A percentile compares a stretch with the other conserved stretches of the same genome.
Conservation (phyloP, 805 yeast species). For the Wickerhamomyces sydowiorum region DNA sequence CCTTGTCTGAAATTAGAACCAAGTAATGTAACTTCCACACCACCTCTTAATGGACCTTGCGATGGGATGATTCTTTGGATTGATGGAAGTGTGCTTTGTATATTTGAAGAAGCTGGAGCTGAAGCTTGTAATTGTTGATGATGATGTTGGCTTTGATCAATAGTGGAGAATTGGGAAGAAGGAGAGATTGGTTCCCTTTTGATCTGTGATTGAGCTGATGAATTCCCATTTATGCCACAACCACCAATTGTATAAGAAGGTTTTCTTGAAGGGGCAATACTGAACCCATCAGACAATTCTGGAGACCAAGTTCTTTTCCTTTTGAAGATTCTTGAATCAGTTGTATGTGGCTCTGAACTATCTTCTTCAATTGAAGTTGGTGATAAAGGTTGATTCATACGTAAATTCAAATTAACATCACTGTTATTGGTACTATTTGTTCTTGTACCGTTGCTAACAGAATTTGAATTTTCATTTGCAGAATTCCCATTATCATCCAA, state of each 20-base stretch:
- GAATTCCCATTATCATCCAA: constrained; percentile 12
- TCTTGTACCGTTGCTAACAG: constrained; percentile 11
- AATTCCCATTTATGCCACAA: constrained; percentile 9
- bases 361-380: constrained; percentile 62
- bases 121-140: constrained; percentile 4
- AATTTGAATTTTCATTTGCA: constrained; percentile 13
- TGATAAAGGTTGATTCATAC: constrained; percentile 36
- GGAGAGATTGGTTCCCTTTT: constrained; percentile 40
- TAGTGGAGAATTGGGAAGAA: constrained; percentile 6
- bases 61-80: constrained; percentile 91
- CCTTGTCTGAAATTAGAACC: constrained; percentile 87
- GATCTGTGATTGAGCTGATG: constrained; percentile 30
- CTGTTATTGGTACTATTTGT: constrained; percentile 2
- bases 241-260: constrained; percentile 27
- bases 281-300: constrained; percentile 28
- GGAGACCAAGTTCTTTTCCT: constrained; percentile 39
- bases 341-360: constrained; percentile 44
- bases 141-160: constrained; percentile 6
- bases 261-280: constrained; percentile 28
- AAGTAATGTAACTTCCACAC: constrained; percentile 86
- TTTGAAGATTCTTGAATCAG: constrained; percentile 35
- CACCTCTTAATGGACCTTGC: constrained; percentile 94
- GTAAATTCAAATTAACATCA: not conserved
- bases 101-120: constrained; percentile 1
- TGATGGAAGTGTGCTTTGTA: constrained; percentile 1